These are phyloP conservation scores for Hermanozyma aechmeae DNA, from an alignment of 805 yeast genomes.

Conservation along the genomic window DNA sequence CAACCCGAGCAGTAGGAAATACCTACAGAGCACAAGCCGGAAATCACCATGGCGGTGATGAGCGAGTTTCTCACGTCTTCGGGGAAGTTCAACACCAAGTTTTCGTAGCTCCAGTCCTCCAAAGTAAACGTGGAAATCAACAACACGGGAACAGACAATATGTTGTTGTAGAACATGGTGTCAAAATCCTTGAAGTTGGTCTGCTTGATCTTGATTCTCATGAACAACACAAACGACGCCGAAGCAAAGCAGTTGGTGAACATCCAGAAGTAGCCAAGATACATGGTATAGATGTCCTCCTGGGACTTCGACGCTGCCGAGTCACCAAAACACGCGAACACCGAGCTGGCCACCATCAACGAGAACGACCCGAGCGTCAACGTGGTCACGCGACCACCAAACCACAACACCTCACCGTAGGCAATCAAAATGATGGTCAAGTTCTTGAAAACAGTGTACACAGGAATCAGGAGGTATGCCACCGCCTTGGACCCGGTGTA, in stretches of 20 bases:
- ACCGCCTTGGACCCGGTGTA: conserved; percentile 94
- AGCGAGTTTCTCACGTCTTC: conserved; percentile 57
- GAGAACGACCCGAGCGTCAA: conserved; percentile 85
- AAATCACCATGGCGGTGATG: conserved; percentile 75
- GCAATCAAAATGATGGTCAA: conserved; percentile 94
- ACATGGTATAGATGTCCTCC: conserved; percentile 37
- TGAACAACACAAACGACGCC: conserved; percentile 84
- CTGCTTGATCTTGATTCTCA: conserved; percentile 97
- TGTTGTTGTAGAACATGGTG: conserved; percentile 97
- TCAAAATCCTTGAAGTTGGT: conserved; percentile 95
- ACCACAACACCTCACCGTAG: conserved; percentile 96
- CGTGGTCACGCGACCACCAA: conserved; percentile 83
- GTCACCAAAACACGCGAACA: conserved; percentile 92
- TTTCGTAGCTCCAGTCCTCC: conserved; percentile 90
- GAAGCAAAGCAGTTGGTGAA: conserved; percentile 86
- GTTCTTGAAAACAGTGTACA: conserved; percentile 96
- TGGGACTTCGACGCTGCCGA: conserved; percentile 27
- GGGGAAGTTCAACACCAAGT: conserved; percentile 74
- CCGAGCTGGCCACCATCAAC: conserved; percentile 91
- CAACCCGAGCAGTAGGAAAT: conserved; percentile 98
- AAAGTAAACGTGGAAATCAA: conserved; percentile 62
- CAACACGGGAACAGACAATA: conserved; percentile 85
- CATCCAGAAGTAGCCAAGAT: conserved; percentile 94
- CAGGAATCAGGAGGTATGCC: conserved; percentile 86
- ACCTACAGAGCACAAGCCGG: conserved; percentile 93